Base-by-base conservation (phyloP, 164 flowering plant genomes). In the Brasenia schreberi region DNA sequence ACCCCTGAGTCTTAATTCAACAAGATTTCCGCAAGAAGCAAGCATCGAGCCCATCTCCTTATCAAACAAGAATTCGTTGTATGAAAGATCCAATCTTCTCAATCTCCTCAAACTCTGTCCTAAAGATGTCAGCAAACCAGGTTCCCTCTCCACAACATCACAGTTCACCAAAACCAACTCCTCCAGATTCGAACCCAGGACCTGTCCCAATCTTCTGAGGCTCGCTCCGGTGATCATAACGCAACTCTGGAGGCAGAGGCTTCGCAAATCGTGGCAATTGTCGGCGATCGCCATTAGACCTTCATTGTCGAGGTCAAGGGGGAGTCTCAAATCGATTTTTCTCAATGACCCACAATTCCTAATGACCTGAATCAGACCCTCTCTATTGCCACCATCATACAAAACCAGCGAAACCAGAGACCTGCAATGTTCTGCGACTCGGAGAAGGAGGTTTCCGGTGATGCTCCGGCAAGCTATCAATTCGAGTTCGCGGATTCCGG, bases 141-240 rank as follows among this genome's bases (percentile, higher is more conserved):
- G 73, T 63, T 86, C 91, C 65, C 85, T 80, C 43, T 84, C 92
- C 1, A 89, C 78, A 16, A 81, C 89, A 76, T 89, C 91, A 61
- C 98, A 92, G 18, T 81, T 88, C 39, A 85, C 76, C 42, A 92
- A 70, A 0, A 83, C 81, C 42, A 92, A 72, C 68, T 92, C 96
- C 69, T 82, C 81, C 49, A 92, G 87, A 14, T 62, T 62, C 16
- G 63, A 14, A 39, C 74, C 62, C 73, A 81, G 17, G 42, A 82
- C 80, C 0, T 70, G 63, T 18, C 77, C 82, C 12, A 86, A 69
- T n/a, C 68, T 64, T 65, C 70, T 81, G 4, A 87, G 80, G 4
- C 90, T 92, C 44, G 82, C 84, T 18, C 96, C 96, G 4, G 80
- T 87, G n/a, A 89, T 82, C 27, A 92, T 82, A 71, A 90, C 89